phyloP scores from a whole-genome alignment of 108 stramenopile genomes.

The Seminavis robusta region DNA sequence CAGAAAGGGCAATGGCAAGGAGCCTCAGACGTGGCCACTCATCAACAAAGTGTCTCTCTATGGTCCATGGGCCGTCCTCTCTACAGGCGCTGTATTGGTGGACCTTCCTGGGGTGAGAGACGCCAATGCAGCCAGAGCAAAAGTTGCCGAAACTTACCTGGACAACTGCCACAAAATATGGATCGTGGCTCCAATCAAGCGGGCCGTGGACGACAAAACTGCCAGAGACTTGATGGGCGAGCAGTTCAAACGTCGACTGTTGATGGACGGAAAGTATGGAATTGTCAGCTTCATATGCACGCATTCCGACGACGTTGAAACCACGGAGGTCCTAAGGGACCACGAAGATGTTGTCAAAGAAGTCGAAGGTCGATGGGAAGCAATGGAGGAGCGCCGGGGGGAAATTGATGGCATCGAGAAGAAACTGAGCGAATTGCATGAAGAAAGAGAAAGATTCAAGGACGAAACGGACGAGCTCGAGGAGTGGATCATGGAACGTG shows the following conservation, averaged over 20 bases:
- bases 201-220: conserved; percentile 39
- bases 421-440: conserved; percentile 8
- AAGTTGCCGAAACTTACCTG: conserved; percentile 37
- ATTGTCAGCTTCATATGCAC: conserved; percentile 47
- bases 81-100: conserved; percentile 14
- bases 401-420: conserved; percentile 15
- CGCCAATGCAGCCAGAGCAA: conserved; percentile 38
- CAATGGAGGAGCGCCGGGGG: conserved; percentile 25
- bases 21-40: conserved; percentile 43
- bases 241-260: conserved; percentile 38
- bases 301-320: conserved; percentile 43
- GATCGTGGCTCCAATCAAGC: conserved; percentile 40
- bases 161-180: conserved; percentile 41
- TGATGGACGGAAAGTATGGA: conserved; percentile 51
- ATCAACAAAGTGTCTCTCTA: conserved; percentile 35
- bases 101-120: conserved; percentile 36
- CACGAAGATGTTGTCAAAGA: conserved; percentile 34
- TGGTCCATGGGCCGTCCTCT: conserved; percentile 25
- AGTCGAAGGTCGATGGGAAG: conserved; percentile 43
- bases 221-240: conserved; percentile 50
- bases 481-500: conserved; percentile 7
- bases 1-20: conserved; percentile 33
- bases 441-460: conserved; percentile 32
- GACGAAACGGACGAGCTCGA: conserved; percentile 17
- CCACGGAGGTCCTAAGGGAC: conserved; percentile 48